Percentiles rank a stretch among this genome's conserved stretches.
Evolutionary conservation across 306 rosid species (phyloP).

Genomic region (Cucurbita ficifolia): DNA sequence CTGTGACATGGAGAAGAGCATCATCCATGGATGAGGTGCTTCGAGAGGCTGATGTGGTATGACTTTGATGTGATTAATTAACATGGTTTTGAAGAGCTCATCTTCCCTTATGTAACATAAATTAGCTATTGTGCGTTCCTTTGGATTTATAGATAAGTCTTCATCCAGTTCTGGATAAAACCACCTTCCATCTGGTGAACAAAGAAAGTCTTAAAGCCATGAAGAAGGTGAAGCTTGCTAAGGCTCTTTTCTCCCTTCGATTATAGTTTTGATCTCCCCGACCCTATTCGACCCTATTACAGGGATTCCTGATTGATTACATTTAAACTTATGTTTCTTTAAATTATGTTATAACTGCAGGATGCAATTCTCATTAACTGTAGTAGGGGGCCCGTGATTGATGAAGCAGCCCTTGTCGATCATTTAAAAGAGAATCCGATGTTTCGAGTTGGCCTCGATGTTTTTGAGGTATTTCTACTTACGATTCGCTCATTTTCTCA

Average conservation of each 20-base stretch:
- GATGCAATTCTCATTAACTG: constrained; percentile 94
- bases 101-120: neutral
- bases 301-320: neutral
- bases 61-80: constrained; percentile 5
- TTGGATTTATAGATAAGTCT: constrained; percentile 67
- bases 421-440: constrained; percentile 70
- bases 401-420: constrained; percentile 89
- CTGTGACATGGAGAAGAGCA: constrained; percentile 96
- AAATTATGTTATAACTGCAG: constrained; percentile 19
- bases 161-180: constrained; percentile 85
- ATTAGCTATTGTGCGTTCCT: constrained; percentile 3
- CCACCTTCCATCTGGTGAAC: constrained; percentile 92
- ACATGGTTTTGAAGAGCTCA: neutral
- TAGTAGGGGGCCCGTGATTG: constrained; percentile 92
- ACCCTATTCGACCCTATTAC: neutral
- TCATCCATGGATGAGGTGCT: constrained; percentile 89
- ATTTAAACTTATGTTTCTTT: neutral
- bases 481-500: neutral
- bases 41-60: constrained; percentile 81
- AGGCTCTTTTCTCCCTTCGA: neutral
- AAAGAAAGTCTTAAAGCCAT: constrained; percentile 68
- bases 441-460: constrained; percentile 98
- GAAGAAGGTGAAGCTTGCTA: constrained; percentile 61
- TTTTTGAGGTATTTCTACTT: constrained; percentile 57
- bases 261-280: neutral